These are phyloP conservation scores for Pestalotiopsis sp. DNA, from an alignment of 2,329 filamentous ascomycete species.

Conservation along the genomic window DNA sequence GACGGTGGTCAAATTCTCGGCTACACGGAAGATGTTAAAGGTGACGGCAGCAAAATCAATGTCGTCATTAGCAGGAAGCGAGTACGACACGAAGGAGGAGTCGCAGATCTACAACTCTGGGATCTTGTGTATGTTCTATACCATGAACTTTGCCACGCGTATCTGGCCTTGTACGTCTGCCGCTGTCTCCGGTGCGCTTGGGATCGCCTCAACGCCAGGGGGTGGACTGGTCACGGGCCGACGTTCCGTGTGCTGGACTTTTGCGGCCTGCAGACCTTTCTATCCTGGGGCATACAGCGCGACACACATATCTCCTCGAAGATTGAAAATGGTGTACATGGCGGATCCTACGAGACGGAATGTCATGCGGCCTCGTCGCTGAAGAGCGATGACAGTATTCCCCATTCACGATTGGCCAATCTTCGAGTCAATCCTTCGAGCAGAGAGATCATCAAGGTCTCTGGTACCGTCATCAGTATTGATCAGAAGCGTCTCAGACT, in stretches of 20 bases:
- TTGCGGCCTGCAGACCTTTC: background rate
- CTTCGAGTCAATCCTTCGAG: background rate
- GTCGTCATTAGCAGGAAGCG: no score
- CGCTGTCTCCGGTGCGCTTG: background rate
- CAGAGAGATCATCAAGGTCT: background rate
- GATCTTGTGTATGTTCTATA: background rate
- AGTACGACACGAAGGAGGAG: background rate
- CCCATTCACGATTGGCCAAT: background rate
- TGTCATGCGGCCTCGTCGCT: background rate
- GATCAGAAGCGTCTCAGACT: background rate
- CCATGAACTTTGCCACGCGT: background rate
- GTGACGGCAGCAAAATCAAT: no score
- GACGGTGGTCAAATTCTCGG: no score
- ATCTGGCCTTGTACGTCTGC: background rate
- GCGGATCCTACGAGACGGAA: background rate
- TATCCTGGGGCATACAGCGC: background rate
- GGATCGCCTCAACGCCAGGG: background rate
- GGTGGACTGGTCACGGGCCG: background rate
- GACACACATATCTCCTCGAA: background rate
- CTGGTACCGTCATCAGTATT: background rate
- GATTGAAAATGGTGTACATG: background rate
- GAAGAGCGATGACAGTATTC: background rate
- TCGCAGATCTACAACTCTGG: background rate
- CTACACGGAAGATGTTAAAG: no score
- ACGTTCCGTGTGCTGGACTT: background rate